Evolutionary conservation across 2,329 filamentous ascomycete species (phyloP).

Genomic region (Penicillium sp.): DNA sequence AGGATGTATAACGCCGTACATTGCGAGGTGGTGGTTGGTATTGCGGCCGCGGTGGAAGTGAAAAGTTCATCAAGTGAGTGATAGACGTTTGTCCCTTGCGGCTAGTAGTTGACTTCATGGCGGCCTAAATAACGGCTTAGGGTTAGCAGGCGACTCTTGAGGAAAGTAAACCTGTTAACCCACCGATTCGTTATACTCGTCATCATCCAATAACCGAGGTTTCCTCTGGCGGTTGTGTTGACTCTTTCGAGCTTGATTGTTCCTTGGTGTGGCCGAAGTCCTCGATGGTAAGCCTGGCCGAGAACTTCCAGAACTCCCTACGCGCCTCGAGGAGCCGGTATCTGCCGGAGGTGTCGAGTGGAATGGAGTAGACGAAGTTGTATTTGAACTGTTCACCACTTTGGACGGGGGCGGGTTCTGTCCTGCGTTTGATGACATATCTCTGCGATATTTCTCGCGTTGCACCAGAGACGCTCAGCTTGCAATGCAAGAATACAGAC

Average conservation of each 20-base stretch:
- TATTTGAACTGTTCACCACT: constrained; percentile 36
- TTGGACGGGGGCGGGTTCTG: constrained; percentile 39
- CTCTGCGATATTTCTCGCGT: not conserved
- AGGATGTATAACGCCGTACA: constrained; percentile 68
- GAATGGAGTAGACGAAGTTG: constrained; percentile 32
- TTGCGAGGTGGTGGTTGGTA: constrained; percentile 55
- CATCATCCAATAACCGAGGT: constrained; percentile 72
- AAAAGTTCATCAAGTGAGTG: constrained; percentile 92
- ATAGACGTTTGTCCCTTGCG: constrained; percentile 94
- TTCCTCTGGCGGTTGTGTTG: constrained; percentile 80
- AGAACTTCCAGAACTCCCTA: constrained; percentile 41
- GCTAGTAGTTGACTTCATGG: constrained; percentile 61
- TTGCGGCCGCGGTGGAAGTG: constrained; percentile 69
- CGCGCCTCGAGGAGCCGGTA: constrained; percentile 39
- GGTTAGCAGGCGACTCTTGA: constrained; percentile 17
- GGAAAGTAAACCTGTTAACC: constrained; percentile 33
- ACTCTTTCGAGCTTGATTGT: constrained; percentile 70
- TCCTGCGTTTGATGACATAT: constrained; percentile 43
- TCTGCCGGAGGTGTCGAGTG: constrained; percentile 35
- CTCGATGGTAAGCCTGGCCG: constrained; percentile 41
- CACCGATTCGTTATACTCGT: constrained; percentile 78
- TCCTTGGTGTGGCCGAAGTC: constrained; percentile 51
- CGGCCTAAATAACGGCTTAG: constrained; percentile 43
- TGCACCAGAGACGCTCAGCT: not conserved
- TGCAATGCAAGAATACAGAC: not conserved